Base-by-base conservation (phyloP, 2,329 filamentous ascomycete species). In the Dissoconium aciculare region DNA sequence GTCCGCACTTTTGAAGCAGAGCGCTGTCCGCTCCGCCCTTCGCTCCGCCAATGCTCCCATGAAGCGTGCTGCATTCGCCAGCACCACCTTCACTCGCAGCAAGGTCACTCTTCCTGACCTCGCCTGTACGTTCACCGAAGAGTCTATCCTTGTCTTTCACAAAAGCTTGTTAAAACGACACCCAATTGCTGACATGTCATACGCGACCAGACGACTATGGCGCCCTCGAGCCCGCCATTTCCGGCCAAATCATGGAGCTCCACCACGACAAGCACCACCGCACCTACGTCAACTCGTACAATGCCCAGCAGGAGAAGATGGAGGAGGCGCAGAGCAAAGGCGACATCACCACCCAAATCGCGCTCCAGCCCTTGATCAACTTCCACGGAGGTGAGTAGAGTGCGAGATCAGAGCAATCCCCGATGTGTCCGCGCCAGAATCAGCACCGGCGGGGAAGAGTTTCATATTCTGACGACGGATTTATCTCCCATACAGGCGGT, bases 81-180 rank as follows among this genome's bases (percentile, higher is more conserved):
- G 73, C 57, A 77, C 76, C 47, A 78, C 70, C 54, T 91, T 91
- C 51, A 69, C 77, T 46, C 76, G 84, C 50, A 74, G 73, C 62
- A 94, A 94, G 67, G 87, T 81, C 31, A 93, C 85, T 25, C 78
- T 98, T 25, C 89, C 89, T 41, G 85, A 94, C 52, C 75, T 95
- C 9, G 55, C 72, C 48, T 84, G 78, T 82, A 67, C 40, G 70
- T 26, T 16, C n/a, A n/a, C n/a, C n/a, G n/a, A n/a, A n/a, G n/a
- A n/a, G n/a, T n/a, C n/a, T n/a, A n/a, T n/a, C n/a, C n/a, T n/a
- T n/a, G n/a, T n/a, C n/a, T n/a, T 11, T 11, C 4, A 19, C 13
- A 15, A 12, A 16, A 16, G 26, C 4, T 24, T 16, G 23, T 8
- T 15, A 5, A 11, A 10, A 5, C 14, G 5, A 14, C 8, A 28